Base-by-base conservation (phyloP, 2,329 filamentous ascomycete species). In the Stagonosporopsis rhizophila region DNA sequence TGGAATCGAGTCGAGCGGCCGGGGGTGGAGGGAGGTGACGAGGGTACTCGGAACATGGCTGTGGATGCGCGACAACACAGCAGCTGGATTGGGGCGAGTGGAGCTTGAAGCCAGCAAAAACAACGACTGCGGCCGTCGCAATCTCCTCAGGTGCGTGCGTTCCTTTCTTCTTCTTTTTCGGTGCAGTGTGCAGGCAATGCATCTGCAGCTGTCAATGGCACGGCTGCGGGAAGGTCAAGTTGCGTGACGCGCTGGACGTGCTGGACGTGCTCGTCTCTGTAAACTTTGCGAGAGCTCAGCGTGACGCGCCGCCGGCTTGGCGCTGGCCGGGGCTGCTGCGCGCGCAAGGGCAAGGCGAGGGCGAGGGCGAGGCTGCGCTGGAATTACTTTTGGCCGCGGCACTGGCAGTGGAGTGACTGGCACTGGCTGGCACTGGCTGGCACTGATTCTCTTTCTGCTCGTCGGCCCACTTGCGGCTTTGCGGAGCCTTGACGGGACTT, bases 21-120 rank as follows among this genome's bases (percentile, higher is more conserved):
- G 34, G 74, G 75, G 7, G 74, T 77, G 7, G 75, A 75, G 40
- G 75, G 75, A 30, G 75, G 70, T 38, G 72, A 68, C 37, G 65
- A 67, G 12, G 70, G 68, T 28, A 71, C 70, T 56, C 72, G 71
- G 55, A 74, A 75, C 74, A 75, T 76, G 57, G 59, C 56, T 60
- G 57, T 19, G 28, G 7, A 37, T 25, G 27, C 15, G 41, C 41
- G 50, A 52, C 49, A 52, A 41, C 49, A 40, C 19, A 49, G 52
- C 44, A 44, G 46, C 52, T 37, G 44, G 28, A 30, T 30, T 30
- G 27, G 27, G 3, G 11, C 27, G 27, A 30, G 6, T 25, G 52
- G 38, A 30, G 28, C 53, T 9, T 28, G 30, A 32, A 44, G 34
- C n/a, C 19, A 15, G 20, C 40, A 41, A 46, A 54, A 53, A 52